phyloP scores from a whole-genome alignment of 768 basidiomycete species.

The Panaeolus papilionaceus region DNA sequence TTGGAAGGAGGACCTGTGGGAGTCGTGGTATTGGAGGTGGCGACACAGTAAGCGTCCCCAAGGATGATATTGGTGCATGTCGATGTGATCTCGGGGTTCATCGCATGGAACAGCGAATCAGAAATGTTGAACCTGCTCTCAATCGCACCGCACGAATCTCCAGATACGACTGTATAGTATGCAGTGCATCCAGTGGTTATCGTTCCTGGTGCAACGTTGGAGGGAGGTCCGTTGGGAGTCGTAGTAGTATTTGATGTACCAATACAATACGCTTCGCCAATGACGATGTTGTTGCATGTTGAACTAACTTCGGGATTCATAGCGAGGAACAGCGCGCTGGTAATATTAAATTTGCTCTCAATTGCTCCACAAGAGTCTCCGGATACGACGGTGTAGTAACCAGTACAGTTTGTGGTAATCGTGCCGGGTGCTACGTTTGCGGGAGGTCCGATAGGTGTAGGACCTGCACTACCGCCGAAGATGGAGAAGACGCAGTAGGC shows the following conservation, averaged over 20 bases:
- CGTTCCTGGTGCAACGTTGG: slow-evolving; percentile 26
- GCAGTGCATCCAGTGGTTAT: slow-evolving; percentile 19
- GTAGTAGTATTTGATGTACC: neutral
- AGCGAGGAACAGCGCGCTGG: neutral
- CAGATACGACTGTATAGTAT: slow-evolving; percentile 16
- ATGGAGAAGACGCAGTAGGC: slow-evolving; percentile 29
- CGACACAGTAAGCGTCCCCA: slow-evolving; percentile 25
- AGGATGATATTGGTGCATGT: slow-evolving; percentile 24
- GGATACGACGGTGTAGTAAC: slow-evolving; percentile 15
- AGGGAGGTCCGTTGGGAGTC: slow-evolving; percentile 19
- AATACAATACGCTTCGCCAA: slow-evolving; percentile 32
- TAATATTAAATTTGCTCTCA: slow-evolving; percentile 9
- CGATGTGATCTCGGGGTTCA: slow-evolving; percentile 13
- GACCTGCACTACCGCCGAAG: neutral
- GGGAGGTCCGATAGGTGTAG: slow-evolving; percentile 20
- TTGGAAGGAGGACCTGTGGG: slow-evolving; percentile 25
- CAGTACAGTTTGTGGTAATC: slow-evolving; percentile 19
- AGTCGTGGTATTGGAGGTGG: slow-evolving; percentile 16
- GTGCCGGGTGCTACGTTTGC: slow-evolving; percentile 26
- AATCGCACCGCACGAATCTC: slow-evolving; percentile 7
- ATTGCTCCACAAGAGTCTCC: slow-evolving; percentile 9
- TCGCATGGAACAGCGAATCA: neutral
- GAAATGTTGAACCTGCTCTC: slow-evolving; percentile 1
- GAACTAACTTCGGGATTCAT: slow-evolving; percentile 13
- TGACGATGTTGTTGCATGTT: slow-evolving; percentile 27